Base-by-base conservation (phyloP, 2,329 filamentous ascomycete species). In the Arachnomyces sp. region DNA sequence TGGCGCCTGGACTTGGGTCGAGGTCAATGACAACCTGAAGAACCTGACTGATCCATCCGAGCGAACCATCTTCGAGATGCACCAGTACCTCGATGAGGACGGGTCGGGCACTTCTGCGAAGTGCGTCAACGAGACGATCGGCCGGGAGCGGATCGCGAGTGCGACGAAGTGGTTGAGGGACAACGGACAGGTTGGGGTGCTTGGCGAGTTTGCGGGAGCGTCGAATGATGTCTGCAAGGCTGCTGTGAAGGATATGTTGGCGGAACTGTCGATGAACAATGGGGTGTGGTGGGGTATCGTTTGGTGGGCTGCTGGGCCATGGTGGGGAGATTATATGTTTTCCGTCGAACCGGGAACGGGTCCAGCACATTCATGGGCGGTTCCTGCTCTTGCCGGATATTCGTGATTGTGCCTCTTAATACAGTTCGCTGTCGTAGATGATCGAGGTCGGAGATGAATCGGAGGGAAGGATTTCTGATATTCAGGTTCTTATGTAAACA, bases 31-130 rank as follows among this genome's bases (percentile, higher is more conserved):
- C 8, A 66, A 60, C 31, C 62, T 73, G 42, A 63, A 67, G 40
- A 57, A 48, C 15, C 63, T 78, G 32, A 72, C 67, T 6, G 74
- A 78, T 45, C 64, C 73, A 0, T 44, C 62, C 34, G 59, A 76
- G 57, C 74, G 73, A 51, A 65, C 78, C 40, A 58, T 78, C 52
- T 78, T 74, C 57, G 72, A 78, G 52, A 78, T 78, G 74, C 75
- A 78, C 54, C 75, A 78, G 59, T 78, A 78, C 51, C 73, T 78
- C 29, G 75, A 78, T 59, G 61, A 59, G 0, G 74, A 78, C 44
- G 68, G 71, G 39, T 72, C 67, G 2, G 75, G 74, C 5, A 76
- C 73, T 1, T 62, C 60, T 2, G 60, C 57, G 3, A 59, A 61
- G 18, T 78, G 75, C 51, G 72, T 76, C 12, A 67, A 55, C 43